Percentiles rank a stretch among this genome's conserved stretches.
These are phyloP conservation scores for Nannochloris sp. DNA, from an alignment of 139 green algal species.

Conservation along the genomic window DNA sequence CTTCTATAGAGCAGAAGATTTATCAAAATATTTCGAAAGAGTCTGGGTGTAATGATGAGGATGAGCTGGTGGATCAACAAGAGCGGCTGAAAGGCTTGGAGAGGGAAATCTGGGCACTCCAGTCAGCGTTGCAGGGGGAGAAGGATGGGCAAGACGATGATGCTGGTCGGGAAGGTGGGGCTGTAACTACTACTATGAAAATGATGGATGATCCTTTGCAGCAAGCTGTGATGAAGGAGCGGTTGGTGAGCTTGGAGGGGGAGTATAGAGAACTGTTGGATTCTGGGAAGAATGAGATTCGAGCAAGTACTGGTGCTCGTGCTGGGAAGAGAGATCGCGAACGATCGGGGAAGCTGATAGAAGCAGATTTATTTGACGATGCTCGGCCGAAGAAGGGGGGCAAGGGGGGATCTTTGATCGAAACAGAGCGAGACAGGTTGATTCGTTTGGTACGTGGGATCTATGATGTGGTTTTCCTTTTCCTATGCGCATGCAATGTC, in stretches of 20 bases:
- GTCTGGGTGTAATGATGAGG: too few species aligned
- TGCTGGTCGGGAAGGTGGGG: too few species aligned
- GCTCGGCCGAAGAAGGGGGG: background rate
- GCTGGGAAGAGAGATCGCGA: too few species aligned
- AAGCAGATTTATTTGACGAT: conserved; percentile 27
- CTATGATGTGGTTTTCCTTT: background rate
- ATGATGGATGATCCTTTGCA: conserved; percentile 18
- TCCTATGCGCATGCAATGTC: too few species aligned
- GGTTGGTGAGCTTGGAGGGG: conserved; percentile 23
- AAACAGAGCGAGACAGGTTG: conserved; percentile 75
- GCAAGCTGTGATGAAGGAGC: conserved; percentile 28
- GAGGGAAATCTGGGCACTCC: background rate
- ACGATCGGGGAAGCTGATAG: conserved; percentile 8
- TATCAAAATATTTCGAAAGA: too few species aligned
- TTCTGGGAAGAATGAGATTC: background rate
- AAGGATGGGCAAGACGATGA: background rate
- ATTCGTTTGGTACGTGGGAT: conserved; percentile 50
- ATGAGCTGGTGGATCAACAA: too few species aligned
- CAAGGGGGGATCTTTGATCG: conserved; percentile 34
- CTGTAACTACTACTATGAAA: too few species aligned
- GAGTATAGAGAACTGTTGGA: conserved; percentile 15
- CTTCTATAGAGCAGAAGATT: too few species aligned
- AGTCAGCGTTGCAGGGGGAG: background rate
- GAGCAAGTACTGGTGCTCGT: too few species aligned
- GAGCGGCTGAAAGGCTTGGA: background rate